Conservation (phyloP, 1,139 yeast species). For the Citeromyces siamensis region DNA sequence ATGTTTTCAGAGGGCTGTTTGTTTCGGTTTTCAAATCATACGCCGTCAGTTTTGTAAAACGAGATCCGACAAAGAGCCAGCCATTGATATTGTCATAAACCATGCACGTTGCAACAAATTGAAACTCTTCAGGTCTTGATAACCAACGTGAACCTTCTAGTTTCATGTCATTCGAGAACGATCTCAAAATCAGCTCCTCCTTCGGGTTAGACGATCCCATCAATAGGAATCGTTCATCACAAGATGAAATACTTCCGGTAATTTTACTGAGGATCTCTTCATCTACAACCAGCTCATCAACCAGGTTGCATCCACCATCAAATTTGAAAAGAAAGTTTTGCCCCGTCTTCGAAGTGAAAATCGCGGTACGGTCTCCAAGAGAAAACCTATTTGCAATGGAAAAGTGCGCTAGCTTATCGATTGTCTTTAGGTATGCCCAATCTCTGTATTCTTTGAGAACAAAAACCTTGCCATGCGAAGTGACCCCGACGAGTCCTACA, state of each 20-base stretch:
- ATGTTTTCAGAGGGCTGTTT: constrained; percentile 18
- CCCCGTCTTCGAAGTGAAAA: constrained; percentile 43
- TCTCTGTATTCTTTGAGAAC: constrained; percentile 14
- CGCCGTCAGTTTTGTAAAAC: constrained; percentile 54
- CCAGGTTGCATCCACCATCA: constrained; percentile 12
- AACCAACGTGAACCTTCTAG: constrained; percentile 14
- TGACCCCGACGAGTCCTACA: constrained; percentile 36
- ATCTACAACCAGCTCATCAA: constrained; percentile 10
- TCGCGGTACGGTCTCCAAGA: constrained; percentile 22
- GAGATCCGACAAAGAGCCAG: constrained; percentile 53
- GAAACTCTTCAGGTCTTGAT: constrained; percentile 24
- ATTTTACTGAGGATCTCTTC: constrained; percentile 27
- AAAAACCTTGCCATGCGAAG: constrained; percentile 50
- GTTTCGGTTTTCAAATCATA: constrained; percentile 27
- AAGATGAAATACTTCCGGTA: constrained; percentile 34
- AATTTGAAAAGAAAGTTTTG: constrained; percentile 34
- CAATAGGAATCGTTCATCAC: constrained; percentile 23
- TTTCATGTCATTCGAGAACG: constrained; percentile 18
- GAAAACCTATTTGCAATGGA: constrained; percentile 38
- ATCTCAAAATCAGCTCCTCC: constrained; percentile 38
- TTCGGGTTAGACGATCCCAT: constrained; percentile 61
- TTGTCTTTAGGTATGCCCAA: constrained; percentile 23
- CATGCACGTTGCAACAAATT: constrained; percentile 49
- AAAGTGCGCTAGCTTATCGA: constrained; percentile 28
- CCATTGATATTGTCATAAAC: constrained; percentile 25